Percentiles rank a stretch among this genome's conserved stretches.
Conservation (phyloP, 2,329 filamentous ascomycete species). For the Fusarium denticulatum region DNA sequence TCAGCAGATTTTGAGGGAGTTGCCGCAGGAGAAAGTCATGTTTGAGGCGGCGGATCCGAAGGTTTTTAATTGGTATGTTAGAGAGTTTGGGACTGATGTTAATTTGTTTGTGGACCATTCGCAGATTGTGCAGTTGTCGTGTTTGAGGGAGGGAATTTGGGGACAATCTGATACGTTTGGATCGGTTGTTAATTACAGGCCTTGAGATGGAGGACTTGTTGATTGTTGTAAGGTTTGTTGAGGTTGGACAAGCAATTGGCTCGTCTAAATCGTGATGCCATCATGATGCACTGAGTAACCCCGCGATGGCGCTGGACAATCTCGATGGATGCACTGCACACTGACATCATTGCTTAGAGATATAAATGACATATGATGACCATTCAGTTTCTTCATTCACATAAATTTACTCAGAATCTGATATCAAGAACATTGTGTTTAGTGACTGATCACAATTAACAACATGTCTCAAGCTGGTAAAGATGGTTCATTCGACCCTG, state of each 20-base stretch:
- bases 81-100: constrained; percentile 66
- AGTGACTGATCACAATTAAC: neutral
- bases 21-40: constrained; percentile 64
- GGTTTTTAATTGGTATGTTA: constrained; percentile 66
- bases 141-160: constrained; percentile 63
- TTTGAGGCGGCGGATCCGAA: constrained; percentile 66
- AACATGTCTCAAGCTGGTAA: constrained; percentile 33
- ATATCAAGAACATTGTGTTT: neutral
- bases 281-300: constrained; percentile 14
- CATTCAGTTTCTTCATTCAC: neutral
- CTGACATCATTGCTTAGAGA: constrained; percentile 24
- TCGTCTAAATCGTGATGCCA: constrained; percentile 13
- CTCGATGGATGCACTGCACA: constrained; percentile 7
- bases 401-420: neutral
- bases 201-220: neutral
- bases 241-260: neutral
- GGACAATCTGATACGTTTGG: constrained; percentile 66
- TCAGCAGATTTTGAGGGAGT: constrained; percentile 60
- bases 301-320: neutral
- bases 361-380: neutral
- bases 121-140: constrained; percentile 65
- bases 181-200: neutral
- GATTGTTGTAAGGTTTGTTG: neutral
- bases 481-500: constrained; percentile 49
- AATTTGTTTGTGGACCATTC: constrained; percentile 68